phyloP scores from a whole-genome alignment of 2,329 filamentous ascomycete species.

The Pestalotiopsis sp. region DNA sequence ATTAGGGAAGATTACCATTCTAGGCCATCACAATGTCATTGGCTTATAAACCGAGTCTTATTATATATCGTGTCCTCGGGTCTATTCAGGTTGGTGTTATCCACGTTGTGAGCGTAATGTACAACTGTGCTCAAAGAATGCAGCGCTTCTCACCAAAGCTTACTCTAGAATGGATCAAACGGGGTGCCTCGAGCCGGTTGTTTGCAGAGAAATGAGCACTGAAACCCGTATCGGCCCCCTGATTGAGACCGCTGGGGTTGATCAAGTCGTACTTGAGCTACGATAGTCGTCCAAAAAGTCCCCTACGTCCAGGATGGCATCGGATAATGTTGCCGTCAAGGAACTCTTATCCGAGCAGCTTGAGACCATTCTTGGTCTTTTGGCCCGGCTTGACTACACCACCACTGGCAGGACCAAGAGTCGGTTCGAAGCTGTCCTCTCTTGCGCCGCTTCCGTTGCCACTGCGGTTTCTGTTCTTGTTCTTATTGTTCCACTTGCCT shows the following conservation, averaged over 20 bases:
- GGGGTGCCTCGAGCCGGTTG: background rate
- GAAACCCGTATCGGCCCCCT: background rate
- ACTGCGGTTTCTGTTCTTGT: conserved; percentile 35
- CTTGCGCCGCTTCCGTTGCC: conserved; percentile 28
- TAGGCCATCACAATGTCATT: background rate
- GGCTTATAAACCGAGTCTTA: background rate
- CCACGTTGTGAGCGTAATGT: background rate
- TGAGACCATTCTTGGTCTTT: conserved; percentile 69
- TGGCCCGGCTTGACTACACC: conserved; percentile 65
- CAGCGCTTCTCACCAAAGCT: background rate
- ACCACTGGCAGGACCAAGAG: conserved; percentile 51
- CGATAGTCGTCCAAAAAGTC: too few relatives aligned
- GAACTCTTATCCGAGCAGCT: conserved; percentile 55
- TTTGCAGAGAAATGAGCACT: background rate
- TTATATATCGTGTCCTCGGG: background rate
- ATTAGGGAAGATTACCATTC: background rate
- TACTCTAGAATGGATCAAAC: background rate
- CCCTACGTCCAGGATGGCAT: too few relatives aligned
- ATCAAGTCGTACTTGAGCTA: background rate
- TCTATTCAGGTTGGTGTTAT: background rate
- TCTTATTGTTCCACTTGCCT: conserved; percentile 35
- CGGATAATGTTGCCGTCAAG: too few relatives aligned
- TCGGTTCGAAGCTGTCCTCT: conserved; percentile 47
- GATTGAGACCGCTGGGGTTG: background rate
- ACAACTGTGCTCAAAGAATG: background rate